These are phyloP conservation scores for Lagerstroemia speciosa DNA, from an alignment of 345 rosid species.

Conservation along the genomic window DNA sequence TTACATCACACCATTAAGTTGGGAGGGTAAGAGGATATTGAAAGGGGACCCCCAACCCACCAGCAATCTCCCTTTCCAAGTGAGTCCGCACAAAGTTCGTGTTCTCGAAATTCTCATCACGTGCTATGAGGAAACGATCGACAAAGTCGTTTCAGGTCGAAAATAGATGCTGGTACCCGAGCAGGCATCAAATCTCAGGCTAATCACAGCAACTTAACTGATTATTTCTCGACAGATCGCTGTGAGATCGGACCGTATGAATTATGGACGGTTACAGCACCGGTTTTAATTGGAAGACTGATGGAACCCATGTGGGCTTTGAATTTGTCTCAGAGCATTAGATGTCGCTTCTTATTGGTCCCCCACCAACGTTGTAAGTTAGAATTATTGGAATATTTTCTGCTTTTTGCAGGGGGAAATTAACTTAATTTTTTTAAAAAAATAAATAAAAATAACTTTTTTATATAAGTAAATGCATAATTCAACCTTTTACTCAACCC, in stretches of 20 bases:
- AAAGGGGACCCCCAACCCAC: background rate
- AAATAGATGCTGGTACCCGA: too few relatives aligned
- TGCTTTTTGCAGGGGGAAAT: background rate
- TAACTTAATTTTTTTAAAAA: background rate
- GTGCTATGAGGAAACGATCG: too few relatives aligned
- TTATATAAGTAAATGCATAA: background rate
- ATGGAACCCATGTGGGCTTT: conserved; percentile 2
- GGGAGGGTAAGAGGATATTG: background rate
- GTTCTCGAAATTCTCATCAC: too few relatives aligned
- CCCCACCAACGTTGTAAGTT: conserved; percentile 1
- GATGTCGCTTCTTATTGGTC: background rate
- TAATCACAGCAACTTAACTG: too few relatives aligned
- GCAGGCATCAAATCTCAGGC: too few relatives aligned
- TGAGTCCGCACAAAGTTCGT: background rate
- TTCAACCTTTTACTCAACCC: background rate
- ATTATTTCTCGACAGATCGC: too few relatives aligned
- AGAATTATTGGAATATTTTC: background rate
- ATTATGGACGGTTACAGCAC: too few relatives aligned
- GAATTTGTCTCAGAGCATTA: conserved; percentile 7
- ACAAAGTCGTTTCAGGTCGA: too few relatives aligned
- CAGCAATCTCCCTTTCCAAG: background rate
- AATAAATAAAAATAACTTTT: background rate
- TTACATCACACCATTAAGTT: background rate
- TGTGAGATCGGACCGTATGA: too few relatives aligned
- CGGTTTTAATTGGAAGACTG: too few relatives aligned